Conservation (phyloP, 345 rosid species). For the Adansonia digitata region DNA sequence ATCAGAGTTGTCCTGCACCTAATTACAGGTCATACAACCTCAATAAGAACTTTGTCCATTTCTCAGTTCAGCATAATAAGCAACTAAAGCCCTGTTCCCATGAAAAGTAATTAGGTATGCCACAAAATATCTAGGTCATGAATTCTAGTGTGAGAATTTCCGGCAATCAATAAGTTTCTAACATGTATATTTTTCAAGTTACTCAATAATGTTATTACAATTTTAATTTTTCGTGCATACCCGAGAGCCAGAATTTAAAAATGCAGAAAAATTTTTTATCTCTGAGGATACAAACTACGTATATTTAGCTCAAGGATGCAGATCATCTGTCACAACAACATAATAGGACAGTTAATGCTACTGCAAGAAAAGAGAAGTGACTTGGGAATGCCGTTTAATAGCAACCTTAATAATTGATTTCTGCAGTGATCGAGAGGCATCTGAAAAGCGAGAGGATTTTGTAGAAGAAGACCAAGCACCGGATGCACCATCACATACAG, state of each 20-base stretch:
- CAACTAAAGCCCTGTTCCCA: neutral
- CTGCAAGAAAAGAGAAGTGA: neutral
- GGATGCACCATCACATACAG: conserved; percentile 26
- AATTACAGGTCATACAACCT: conserved; percentile 14
- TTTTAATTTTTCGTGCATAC: neutral
- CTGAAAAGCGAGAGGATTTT: conserved; percentile 24
- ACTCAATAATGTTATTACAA: neutral
- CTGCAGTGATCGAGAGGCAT: conserved; percentile 14
- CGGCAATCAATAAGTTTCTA: neutral
- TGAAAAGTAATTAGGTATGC: too few species aligned
- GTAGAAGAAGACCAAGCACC: conserved; percentile 20
- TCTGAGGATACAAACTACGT: neutral
- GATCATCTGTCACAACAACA: neutral
- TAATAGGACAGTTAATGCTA: neutral
- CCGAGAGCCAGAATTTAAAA: neutral
- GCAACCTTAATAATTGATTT: conserved; percentile 16
- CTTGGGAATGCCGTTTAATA: neutral
- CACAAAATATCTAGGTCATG: neutral
- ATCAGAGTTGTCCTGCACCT: conserved; percentile 33
- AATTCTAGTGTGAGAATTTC: neutral
- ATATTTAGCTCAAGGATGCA: neutral
- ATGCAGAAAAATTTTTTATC: neutral
- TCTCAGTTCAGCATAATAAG: conserved; percentile 11
- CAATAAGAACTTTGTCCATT: neutral
- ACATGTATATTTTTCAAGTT: neutral